Evolutionary conservation across 805 yeast species (phyloP).

Genomic region (Torulaspora delbrueckii): DNA sequence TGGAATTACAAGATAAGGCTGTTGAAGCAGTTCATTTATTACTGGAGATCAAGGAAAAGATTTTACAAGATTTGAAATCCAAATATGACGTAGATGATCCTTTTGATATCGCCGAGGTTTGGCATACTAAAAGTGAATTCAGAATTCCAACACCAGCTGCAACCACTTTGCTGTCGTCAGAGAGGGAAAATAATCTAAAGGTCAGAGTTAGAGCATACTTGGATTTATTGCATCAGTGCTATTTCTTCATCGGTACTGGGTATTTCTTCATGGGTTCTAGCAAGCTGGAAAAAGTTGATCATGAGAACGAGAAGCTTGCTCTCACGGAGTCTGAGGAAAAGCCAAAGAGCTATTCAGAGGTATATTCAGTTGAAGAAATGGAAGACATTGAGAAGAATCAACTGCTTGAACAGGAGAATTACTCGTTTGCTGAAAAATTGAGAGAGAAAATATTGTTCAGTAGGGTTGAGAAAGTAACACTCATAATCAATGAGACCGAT

Average conservation of each 20-base stretch:
- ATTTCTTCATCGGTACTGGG: slow-evolving; percentile 61
- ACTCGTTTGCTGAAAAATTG: slow-evolving; percentile 57
- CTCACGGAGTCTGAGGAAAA: slow-evolving; percentile 10
- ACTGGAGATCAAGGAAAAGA: slow-evolving; percentile 37
- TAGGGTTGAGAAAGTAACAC: slow-evolving; percentile 32
- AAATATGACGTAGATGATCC: slow-evolving; percentile 22
- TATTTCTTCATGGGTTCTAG: slow-evolving; percentile 31
- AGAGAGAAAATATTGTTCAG: slow-evolving; percentile 47
- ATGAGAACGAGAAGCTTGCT: slow-evolving; percentile 27
- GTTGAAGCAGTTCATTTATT: slow-evolving; percentile 47
- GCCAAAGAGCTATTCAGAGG: slow-evolving; percentile 19
- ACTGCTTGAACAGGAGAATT: slow-evolving; percentile 47
- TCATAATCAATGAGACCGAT: slow-evolving; percentile 26
- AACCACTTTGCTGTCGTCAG: neutral
- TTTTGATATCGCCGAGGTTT: slow-evolving; percentile 6
- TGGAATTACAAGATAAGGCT: slow-evolving; percentile 54
- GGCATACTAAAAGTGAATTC: neutral
- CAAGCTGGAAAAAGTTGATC: slow-evolving; percentile 26
- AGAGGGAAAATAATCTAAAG: slow-evolving; percentile 6
- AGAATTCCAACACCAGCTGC: neutral
- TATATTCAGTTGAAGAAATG: slow-evolving; percentile 29
- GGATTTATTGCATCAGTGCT: slow-evolving; percentile 67
- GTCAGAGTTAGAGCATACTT: slow-evolving; percentile 22
- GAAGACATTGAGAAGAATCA: slow-evolving; percentile 34
- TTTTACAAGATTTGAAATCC: slow-evolving; percentile 25